phyloP scores from a whole-genome alignment of 2,329 filamentous ascomycete genomes.

The Ramularia endophylla region DNA sequence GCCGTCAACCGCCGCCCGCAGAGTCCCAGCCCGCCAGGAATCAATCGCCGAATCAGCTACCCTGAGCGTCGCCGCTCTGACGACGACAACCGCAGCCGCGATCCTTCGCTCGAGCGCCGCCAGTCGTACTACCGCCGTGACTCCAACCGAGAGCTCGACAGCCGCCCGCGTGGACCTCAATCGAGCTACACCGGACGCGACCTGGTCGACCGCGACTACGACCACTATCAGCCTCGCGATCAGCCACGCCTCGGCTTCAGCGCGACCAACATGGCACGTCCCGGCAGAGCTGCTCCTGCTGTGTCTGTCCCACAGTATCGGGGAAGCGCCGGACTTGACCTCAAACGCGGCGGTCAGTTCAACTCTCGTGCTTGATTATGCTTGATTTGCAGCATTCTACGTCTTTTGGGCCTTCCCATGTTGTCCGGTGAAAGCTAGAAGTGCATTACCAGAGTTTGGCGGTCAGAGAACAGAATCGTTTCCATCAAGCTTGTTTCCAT shows the following conservation, averaged over 20 bases:
- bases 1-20: conserved; percentile 6
- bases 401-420: background rate
- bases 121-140: conserved; percentile 23
- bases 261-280: conserved; percentile 4
- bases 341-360: conserved; percentile 25
- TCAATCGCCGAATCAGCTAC: conserved; percentile 21
- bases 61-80: conserved; percentile 19
- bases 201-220: conserved; percentile 9
- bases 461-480: conserved; percentile 2
- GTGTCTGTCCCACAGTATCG: conserved; percentile 10
- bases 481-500: too few species aligned
- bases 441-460: background rate
- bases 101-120: conserved; percentile 26
- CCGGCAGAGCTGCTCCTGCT: background rate
- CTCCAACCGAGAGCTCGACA: background rate
- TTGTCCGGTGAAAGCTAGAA: conserved; percentile 1
- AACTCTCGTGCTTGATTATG: background rate
- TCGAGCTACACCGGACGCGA: too few species aligned
- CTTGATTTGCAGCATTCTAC: conserved; percentile 1
- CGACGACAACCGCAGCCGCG: conserved; percentile 14
- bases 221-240: conserved; percentile 11
- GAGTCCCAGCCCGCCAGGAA: conserved; percentile 10
- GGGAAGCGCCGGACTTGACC: conserved; percentile 16
- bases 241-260: conserved; percentile 2
- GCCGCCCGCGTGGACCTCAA: background rate